Percentiles rank a stretch among this genome's conserved stretches.
Conservation (phyloP, 139 green algal genomes). For the Auxenochlorella pyrenoidosa region DNA sequence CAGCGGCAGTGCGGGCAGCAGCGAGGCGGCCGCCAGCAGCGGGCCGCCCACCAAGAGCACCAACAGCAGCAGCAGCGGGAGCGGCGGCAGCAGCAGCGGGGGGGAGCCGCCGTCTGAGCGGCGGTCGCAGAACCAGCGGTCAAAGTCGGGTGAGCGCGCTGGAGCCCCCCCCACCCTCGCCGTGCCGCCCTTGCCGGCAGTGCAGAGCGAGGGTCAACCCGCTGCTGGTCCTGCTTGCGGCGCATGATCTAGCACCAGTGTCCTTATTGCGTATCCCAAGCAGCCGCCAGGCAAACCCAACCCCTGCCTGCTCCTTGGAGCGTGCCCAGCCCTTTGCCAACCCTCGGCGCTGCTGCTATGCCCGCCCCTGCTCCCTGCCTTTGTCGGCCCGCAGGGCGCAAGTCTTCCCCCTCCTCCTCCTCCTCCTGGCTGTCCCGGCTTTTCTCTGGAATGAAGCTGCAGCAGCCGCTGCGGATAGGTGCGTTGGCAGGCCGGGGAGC, state of each 20-base stretch:
- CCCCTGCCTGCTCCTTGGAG: too few relatives aligned
- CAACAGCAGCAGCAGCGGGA: slow-evolving; percentile 13
- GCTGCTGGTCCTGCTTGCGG: too few relatives aligned
- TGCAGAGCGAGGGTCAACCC: too few relatives aligned
- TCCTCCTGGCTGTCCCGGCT: slow-evolving; percentile 27
- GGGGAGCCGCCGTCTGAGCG: not conserved
- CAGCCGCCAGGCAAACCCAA: too few relatives aligned
- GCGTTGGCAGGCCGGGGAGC: not conserved
- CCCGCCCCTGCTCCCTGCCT: not conserved
- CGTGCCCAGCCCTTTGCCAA: too few relatives aligned
- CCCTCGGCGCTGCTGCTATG: not conserved
- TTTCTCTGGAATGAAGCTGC: not conserved
- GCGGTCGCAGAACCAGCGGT: not conserved
- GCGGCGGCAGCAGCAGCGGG: not conserved
- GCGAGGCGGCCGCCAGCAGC: not conserved
- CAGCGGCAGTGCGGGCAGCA: not conserved
- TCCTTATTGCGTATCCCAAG: too few relatives aligned
- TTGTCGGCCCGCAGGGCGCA: slow-evolving; percentile 32
- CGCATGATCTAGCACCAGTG: too few relatives aligned
- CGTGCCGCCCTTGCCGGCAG: too few relatives aligned
- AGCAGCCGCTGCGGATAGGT: slow-evolving; percentile 28
- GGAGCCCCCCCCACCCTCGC: too few relatives aligned
- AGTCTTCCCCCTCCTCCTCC: slow-evolving; percentile 1
- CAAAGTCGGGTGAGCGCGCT: slow-evolving; percentile 5
- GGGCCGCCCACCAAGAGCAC: not conserved